Conservation (phyloP, 495 filamentous ascomycete species). For the Amniculicola lignicola region DNA sequence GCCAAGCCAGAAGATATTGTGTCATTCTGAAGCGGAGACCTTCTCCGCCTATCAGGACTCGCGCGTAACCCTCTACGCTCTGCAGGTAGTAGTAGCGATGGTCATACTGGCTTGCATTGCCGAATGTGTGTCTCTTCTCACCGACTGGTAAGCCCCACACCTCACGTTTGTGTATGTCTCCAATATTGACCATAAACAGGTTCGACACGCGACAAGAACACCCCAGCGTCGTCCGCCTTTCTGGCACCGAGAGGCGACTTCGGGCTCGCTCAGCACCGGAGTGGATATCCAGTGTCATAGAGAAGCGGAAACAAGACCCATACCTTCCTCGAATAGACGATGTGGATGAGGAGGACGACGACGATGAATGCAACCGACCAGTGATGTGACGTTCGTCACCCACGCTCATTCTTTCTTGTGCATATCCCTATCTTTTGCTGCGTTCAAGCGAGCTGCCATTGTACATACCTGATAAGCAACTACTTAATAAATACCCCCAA, state of each 20-base stretch:
- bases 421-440: background rate
- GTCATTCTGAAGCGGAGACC: constrained; percentile 2
- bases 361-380: background rate
- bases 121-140: background rate
- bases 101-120: constrained; percentile 19
- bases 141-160: constrained; percentile 6
- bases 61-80: background rate
- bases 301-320: background rate
- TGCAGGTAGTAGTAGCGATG: constrained; percentile 13
- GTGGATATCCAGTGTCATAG: background rate
- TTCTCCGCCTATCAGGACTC: constrained; percentile 12
- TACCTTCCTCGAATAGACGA: background rate
- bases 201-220: background rate
- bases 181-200: background rate
- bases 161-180: background rate
- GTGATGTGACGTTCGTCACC: background rate
- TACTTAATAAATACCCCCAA: no score
- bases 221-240: background rate
- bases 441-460: no score
- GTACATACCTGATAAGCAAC: no score
- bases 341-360: background rate
- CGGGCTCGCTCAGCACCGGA: background rate
- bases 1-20: constrained; percentile 10
- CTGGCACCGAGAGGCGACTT: background rate
- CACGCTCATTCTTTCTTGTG: no score